These are phyloP conservation scores for Trichoderma atrobrunneum DNA, from an alignment of 2,329 filamentous ascomycete species.

Conservation along the genomic window DNA sequence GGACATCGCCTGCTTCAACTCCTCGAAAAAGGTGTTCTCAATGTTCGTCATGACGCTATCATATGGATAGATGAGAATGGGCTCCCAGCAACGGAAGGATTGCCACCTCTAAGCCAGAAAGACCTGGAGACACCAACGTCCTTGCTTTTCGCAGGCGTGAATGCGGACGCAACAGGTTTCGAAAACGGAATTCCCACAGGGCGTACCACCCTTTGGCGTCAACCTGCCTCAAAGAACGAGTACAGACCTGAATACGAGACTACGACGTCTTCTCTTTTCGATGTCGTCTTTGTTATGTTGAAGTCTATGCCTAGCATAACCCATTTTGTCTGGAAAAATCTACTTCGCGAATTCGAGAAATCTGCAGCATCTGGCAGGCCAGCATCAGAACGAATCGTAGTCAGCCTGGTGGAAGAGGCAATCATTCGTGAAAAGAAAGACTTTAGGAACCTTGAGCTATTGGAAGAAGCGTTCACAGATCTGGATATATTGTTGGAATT, in stretches of 20 bases:
- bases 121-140: not conserved
- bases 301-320: not conserved
- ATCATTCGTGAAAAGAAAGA: not conserved
- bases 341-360: not conserved
- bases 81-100: not conserved
- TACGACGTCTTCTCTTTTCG: not conserved
- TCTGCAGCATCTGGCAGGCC: not conserved
- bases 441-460: not conserved
- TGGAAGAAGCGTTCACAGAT: not conserved
- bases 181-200: accelerated
- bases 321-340: not conserved
- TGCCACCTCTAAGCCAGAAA: accelerated
- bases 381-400: not conserved
- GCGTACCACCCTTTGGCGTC: not conserved
- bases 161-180: not conserved
- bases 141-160: too few relatives aligned
- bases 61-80: not conserved
- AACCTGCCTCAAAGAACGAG: not conserved
- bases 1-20: not conserved
- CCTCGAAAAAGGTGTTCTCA: not conserved
- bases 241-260: not conserved
- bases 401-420: not conserved
- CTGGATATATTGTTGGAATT: not conserved
- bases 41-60: not conserved
- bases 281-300: accelerated